Evolutionary conservation across 169 alveolate species (phyloP).

Genomic region (Babesia gibsoni): DNA sequence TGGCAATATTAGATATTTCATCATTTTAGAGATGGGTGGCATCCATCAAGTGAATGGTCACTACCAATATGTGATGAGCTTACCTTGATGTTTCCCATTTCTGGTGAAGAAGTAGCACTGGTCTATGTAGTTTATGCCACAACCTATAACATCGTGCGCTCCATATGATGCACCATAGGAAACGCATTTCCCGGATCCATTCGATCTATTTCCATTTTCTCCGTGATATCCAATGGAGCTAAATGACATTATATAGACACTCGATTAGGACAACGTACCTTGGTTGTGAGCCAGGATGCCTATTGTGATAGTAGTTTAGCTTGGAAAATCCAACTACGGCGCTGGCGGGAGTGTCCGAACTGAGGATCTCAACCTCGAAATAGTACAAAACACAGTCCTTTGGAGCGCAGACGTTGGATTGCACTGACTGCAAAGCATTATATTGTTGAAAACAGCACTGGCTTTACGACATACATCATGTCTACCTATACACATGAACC

Average conservation of each 20-base stretch:
- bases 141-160: conserved; percentile 76
- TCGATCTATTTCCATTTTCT: conserved; percentile 73
- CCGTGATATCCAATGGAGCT: conserved; percentile 77
- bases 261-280: conserved; percentile 11
- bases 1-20: too few relatives aligned
- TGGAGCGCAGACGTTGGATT: conserved; percentile 72
- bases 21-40: too few relatives aligned
- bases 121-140: conserved; percentile 74
- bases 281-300: conserved; percentile 76
- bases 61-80: too few relatives aligned
- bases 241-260: not conserved
- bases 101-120: conserved; percentile 74
- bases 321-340: conserved; percentile 77
- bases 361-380: conserved; percentile 71
- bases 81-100: conserved; percentile 74
- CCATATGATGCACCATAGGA: conserved; percentile 71
- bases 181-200: conserved; percentile 59
- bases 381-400: conserved; percentile 73
- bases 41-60: too few relatives aligned
- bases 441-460: too few relatives aligned
- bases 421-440: conserved; percentile 71
- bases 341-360: conserved; percentile 58
- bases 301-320: conserved; percentile 62
- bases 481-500: too few relatives aligned
- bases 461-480: too few relatives aligned